Conservation (phyloP, 1,284 basidiomycete genomes). For the Erythrobasidium hasegawianum region DNA sequence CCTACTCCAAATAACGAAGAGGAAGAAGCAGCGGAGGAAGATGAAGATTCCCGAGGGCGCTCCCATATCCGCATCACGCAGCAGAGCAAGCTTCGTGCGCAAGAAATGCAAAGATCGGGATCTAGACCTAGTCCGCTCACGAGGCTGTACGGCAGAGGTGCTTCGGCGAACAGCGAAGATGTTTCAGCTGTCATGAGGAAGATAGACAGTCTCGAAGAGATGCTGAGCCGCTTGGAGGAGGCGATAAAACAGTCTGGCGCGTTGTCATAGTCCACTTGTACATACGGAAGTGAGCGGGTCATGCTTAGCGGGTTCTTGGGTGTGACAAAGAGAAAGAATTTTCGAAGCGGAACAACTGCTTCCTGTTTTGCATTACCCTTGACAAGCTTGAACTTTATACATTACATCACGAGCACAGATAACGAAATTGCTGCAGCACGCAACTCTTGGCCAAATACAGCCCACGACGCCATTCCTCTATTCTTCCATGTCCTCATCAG, state of each 20-base stretch:
- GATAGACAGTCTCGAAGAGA: constrained; percentile 6
- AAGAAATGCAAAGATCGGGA: neutral
- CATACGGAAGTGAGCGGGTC: too few relatives aligned
- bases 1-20: neutral
- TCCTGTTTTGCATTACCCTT: too few relatives aligned
- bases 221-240: neutral
- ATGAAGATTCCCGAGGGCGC: neutral
- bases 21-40: neutral
- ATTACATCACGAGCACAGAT: too few relatives aligned
- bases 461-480: too few relatives aligned
- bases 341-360: too few relatives aligned
- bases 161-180: neutral
- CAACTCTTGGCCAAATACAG: too few relatives aligned
- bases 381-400: too few relatives aligned
- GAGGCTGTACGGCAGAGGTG: neutral
- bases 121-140: constrained; percentile 1
- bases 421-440: too few relatives aligned
- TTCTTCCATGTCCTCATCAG: constrained; percentile 37
- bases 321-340: too few relatives aligned
- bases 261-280: neutral
- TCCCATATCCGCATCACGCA: neutral
- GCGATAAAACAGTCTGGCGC: neutral
- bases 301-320: too few relatives aligned
- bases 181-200: neutral
- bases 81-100: neutral